These are phyloP conservation scores for Fusarium cyanostomum DNA, from an alignment of 2,329 filamentous ascomycete genomes.

Conservation along the genomic window DNA sequence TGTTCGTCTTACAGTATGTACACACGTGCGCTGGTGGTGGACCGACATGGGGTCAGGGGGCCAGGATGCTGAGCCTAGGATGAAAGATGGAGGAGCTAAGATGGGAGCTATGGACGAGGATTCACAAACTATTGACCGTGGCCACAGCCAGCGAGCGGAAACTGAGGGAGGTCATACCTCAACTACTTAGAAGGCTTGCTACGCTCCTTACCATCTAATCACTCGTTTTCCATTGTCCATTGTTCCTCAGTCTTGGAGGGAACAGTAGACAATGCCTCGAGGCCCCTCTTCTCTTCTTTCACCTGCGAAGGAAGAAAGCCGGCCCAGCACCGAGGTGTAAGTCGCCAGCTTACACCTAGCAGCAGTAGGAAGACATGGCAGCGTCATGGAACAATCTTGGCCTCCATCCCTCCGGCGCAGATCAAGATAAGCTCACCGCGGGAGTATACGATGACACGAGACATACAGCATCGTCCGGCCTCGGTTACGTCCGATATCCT, in stretches of 20 bases:
- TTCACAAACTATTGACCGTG: too few relatives aligned
- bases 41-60: too few relatives aligned
- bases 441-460: slow-evolving; percentile 30
- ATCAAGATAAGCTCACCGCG: slow-evolving; percentile 24
- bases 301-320: not conserved
- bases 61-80: too few relatives aligned
- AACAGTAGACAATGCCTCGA: slow-evolving; percentile 11
- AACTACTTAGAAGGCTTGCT: too few relatives aligned
- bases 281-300: slow-evolving; percentile 4
- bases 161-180: too few relatives aligned
- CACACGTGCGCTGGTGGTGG: too few relatives aligned
- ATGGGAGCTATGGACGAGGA: too few relatives aligned
- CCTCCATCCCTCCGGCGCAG: slow-evolving; percentile 17
- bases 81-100: too few relatives aligned
- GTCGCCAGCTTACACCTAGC: too few relatives aligned
- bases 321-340: too few relatives aligned
- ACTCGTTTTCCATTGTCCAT: not conserved
- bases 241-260: not conserved
- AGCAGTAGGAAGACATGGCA: slow-evolving; percentile 30
- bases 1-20: too few relatives aligned
- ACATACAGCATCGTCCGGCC: slow-evolving; percentile 30
- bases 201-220: slow-evolving; percentile 1
- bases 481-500: slow-evolving; percentile 32
- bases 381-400: slow-evolving; percentile 31
- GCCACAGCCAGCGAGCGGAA: too few relatives aligned